These are phyloP conservation scores for Whalleya microplaca DNA, from an alignment of 2,329 filamentous ascomycete species.

Conservation along the genomic window DNA sequence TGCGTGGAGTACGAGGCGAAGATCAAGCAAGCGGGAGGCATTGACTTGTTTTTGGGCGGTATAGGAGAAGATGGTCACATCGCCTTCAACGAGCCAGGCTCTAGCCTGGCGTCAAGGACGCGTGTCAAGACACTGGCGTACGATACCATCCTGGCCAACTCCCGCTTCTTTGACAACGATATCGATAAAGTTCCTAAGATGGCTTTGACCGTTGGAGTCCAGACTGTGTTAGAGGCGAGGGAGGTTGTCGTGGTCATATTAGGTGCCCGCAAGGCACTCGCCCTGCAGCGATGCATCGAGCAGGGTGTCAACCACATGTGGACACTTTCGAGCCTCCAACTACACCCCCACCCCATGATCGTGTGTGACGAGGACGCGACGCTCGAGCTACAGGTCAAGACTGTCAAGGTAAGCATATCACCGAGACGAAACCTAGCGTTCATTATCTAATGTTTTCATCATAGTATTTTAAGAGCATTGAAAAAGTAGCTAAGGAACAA, in stretches of 20 bases:
- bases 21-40: constrained; percentile 75
- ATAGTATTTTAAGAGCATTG: constrained; percentile 73
- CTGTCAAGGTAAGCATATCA: constrained; percentile 57
- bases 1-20: constrained; percentile 79
- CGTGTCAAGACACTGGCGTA: constrained; percentile 86
- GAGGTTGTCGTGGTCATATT: constrained; percentile 85
- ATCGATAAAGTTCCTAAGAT: constrained; percentile 75
- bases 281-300: constrained; percentile 80
- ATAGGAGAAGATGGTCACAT: constrained; percentile 88
- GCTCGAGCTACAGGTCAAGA: constrained; percentile 73
- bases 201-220: constrained; percentile 83
- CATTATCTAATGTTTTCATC: constrained; percentile 2
- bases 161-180: constrained; percentile 80
- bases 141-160: constrained; percentile 85
- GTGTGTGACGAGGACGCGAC: constrained; percentile 83
- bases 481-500: constrained; percentile 61
- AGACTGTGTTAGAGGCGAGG: constrained; percentile 78
- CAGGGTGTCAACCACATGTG: constrained; percentile 88
- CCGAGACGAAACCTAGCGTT: background rate
- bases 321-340: constrained; percentile 80
- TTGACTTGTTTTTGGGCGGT: constrained; percentile 83
- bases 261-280: constrained; percentile 79
- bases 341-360: constrained; percentile 81
- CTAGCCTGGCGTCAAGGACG: constrained; percentile 75
- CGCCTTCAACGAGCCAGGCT: constrained; percentile 89